Conservation (phyloP, 2,329 filamentous ascomycete genomes). For the Colletotrichum coccodes region DNA sequence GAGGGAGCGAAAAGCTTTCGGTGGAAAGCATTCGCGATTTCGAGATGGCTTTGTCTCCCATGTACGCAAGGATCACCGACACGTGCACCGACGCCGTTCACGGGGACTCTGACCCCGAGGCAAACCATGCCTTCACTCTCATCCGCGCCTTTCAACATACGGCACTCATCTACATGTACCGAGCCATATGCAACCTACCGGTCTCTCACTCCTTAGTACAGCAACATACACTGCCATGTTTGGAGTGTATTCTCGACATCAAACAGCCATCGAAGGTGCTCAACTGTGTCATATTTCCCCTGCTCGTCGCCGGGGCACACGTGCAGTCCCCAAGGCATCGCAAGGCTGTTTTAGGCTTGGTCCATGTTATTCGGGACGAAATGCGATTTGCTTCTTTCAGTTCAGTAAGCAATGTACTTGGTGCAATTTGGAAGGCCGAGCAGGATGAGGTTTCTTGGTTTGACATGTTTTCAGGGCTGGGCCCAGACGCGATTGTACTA, state of each 20-base stretch:
- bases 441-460: slow-evolving; percentile 6
- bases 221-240: slow-evolving; percentile 46
- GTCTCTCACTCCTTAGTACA: slow-evolving; percentile 51
- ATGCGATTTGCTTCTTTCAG: slow-evolving; percentile 50
- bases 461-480: slow-evolving; percentile 8
- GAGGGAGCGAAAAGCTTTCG: slow-evolving; percentile 36
- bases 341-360: slow-evolving; percentile 31
- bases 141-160: slow-evolving; percentile 52
- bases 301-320: slow-evolving; percentile 49
- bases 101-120: slow-evolving; percentile 36
- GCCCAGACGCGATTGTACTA: neutral
- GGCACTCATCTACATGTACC: slow-evolving; percentile 53
- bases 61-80: slow-evolving; percentile 39
- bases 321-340: slow-evolving; percentile 43
- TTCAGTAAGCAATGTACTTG: slow-evolving; percentile 47
- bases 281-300: slow-evolving; percentile 51
- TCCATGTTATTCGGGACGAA: slow-evolving; percentile 40
- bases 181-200: slow-evolving; percentile 51
- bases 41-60: slow-evolving; percentile 39
- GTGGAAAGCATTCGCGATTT: slow-evolving; percentile 41
- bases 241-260: slow-evolving; percentile 48
- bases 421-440: neutral
- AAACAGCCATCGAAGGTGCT: slow-evolving; percentile 48
- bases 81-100: slow-evolving; percentile 27
- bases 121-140: slow-evolving; percentile 45